Conservation (phyloP, 1,284 basidiomycete species). For the Austroboletus olivaceoglutinosus region DNA sequence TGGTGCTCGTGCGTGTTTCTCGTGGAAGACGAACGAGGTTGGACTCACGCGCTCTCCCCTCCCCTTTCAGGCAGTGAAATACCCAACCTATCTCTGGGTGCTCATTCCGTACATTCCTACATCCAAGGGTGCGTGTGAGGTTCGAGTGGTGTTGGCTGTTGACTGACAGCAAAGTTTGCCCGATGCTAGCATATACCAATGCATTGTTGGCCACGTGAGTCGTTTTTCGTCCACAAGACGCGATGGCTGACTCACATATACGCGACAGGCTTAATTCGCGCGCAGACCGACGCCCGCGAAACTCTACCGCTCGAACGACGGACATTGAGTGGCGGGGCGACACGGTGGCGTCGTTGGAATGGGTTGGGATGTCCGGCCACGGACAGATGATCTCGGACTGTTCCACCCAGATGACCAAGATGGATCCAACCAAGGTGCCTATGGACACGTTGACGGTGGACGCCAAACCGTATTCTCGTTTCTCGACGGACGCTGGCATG, state of each 20-base stretch:
- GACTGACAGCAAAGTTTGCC: not conserved
- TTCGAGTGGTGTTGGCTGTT: not conserved
- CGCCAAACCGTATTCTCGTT: no score
- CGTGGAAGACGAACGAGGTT: not conserved
- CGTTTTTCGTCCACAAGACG: not conserved
- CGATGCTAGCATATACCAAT: not conserved
- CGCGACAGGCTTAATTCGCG: not conserved
- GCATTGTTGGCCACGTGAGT: not conserved
- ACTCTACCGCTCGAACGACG: not conserved
- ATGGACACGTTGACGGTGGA: no score
- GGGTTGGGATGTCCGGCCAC: not conserved
- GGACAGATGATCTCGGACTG: no score
- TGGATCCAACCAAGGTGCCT: no score
- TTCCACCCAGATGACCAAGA: no score
- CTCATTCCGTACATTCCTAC: constrained; percentile 1
- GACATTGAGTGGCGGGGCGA: not conserved
- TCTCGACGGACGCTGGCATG: no score
- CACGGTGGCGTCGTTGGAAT: not conserved
- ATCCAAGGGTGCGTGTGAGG: not conserved
- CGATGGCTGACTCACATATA: no score
- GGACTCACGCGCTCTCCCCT: no score
- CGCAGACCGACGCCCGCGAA: not conserved
- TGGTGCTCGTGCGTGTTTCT: not conserved
- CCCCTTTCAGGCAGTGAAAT: not conserved
- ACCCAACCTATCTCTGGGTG: not conserved